phyloP scores from a whole-genome alignment of 768 basidiomycete genomes.

The Leucocoprinus birnbaumii region DNA sequence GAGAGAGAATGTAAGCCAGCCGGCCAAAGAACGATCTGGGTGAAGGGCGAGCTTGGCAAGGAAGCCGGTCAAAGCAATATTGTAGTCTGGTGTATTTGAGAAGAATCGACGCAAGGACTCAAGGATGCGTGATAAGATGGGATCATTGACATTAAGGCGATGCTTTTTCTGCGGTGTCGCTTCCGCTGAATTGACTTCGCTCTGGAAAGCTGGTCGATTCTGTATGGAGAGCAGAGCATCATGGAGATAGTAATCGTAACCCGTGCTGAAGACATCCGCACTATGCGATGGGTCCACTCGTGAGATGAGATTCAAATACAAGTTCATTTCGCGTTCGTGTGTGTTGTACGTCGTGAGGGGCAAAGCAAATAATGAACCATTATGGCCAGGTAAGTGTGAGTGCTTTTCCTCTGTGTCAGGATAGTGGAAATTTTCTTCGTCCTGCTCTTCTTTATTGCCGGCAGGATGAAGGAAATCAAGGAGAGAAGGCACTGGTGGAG shows the following conservation, averaged over 20 bases:
- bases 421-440: conserved; percentile 46
- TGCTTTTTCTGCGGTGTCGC: conserved; percentile 55
- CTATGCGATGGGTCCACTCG: conserved; percentile 69
- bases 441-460: conserved; percentile 40
- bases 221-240: conserved; percentile 73
- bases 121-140: conserved; percentile 68
- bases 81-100: conserved; percentile 80
- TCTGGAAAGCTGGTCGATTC: conserved; percentile 55
- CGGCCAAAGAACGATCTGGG: conserved; percentile 80
- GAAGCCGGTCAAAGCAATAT: conserved; percentile 84
- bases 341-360: conserved; percentile 76
- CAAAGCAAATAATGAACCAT: conserved; percentile 45
- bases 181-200: conserved; percentile 38
- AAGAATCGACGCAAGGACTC: conserved; percentile 78
- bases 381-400: conserved; percentile 9
- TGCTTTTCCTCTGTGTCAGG: conserved; percentile 34
- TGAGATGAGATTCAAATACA: conserved; percentile 79
- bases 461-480: conserved; percentile 17
- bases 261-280: conserved; percentile 76
- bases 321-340: conserved; percentile 79
- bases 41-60: conserved; percentile 81
- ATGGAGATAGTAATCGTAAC: conserved; percentile 78
- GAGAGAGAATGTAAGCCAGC: conserved; percentile 78
- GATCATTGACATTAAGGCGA: conserved; percentile 74
- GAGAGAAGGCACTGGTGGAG: conserved; percentile 58